These are phyloP conservation scores for Fusarium pseudonygamai DNA, from an alignment of 2,329 filamentous ascomycete genomes.

Conservation along the genomic window DNA sequence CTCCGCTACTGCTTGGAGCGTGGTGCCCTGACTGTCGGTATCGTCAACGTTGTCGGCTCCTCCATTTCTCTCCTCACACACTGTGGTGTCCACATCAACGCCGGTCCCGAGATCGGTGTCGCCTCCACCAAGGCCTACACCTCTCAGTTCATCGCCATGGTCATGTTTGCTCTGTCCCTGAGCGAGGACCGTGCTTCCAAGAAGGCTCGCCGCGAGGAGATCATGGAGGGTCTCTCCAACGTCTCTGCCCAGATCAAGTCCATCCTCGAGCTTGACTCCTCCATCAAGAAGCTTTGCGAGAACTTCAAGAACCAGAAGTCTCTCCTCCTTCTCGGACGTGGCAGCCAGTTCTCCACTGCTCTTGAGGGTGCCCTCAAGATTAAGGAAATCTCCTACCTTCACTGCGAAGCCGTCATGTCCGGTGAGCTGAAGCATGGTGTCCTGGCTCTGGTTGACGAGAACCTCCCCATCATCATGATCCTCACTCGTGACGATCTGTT, in stretches of 20 bases:
- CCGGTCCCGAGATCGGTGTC: conserved; percentile 97
- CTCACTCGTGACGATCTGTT: conserved; percentile 96
- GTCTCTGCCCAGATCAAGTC: conserved; percentile 92
- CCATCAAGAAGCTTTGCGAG: conserved; percentile 93
- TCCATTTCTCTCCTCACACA: conserved; percentile 99
- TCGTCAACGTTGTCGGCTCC: conserved; percentile 98
- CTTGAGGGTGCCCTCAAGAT: conserved; percentile 98
- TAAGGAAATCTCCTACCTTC: conserved; percentile 99
- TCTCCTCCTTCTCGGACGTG: conserved; percentile 89
- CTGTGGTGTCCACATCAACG: conserved; percentile 99
- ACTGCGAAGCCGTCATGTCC: conserved; percentile 99
- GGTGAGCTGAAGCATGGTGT: conserved; percentile 99
- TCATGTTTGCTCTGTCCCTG: conserved; percentile 98
- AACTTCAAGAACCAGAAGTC: conserved; percentile 99
- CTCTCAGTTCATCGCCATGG: conserved; percentile 99
- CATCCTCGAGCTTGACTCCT: conserved; percentile 88
- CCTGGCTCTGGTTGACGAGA: conserved; percentile 95
- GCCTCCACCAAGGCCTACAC: conserved; percentile 99
- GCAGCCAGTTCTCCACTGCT: conserved; percentile 95
- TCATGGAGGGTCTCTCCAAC: conserved; percentile 90
- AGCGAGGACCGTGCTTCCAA: conserved; percentile 98
- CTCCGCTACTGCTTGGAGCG: conserved; percentile 98
- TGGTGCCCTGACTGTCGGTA: conserved; percentile 94
- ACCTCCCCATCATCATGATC: conserved; percentile 99
- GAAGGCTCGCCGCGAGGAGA: conserved; percentile 89